A percentile compares a stretch with the other conserved stretches of the same genome.
Evolutionary conservation across 2,329 filamentous ascomycete species (phyloP).

Genomic region (Colletotrichum eleusines): DNA sequence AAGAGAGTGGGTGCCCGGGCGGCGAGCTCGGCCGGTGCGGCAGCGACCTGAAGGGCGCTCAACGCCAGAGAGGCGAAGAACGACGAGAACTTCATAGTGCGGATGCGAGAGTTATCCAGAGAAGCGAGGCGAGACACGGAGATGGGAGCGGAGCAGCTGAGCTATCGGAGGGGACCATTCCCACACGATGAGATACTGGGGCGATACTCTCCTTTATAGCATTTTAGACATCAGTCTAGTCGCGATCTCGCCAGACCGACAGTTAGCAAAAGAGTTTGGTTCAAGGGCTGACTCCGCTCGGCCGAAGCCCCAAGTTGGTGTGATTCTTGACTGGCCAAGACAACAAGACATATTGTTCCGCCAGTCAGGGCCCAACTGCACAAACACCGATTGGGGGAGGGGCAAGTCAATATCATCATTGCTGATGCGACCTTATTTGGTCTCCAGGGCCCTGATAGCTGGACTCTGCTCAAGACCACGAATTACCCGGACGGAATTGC

Average conservation of each 20-base stretch:
- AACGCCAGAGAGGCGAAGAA: slow-evolving; percentile 35
- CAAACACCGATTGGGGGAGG: background rate
- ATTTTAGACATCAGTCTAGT: background rate
- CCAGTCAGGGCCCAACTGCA: slow-evolving; percentile 24
- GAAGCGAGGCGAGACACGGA: background rate
- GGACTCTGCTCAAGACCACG: slow-evolving; percentile 31
- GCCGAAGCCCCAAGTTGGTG: slow-evolving; percentile 25
- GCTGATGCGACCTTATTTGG: slow-evolving; percentile 15
- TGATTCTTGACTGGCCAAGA: slow-evolving; percentile 27
- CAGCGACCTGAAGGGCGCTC: slow-evolving; percentile 38
- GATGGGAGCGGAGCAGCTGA: background rate
- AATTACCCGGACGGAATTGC: background rate
- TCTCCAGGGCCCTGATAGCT: background rate
- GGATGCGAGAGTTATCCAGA: background rate
- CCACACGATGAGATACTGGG: too few relatives aligned
- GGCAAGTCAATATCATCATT: slow-evolving; percentile 9
- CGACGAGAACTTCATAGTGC: slow-evolving; percentile 35
- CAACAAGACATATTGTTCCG: slow-evolving; percentile 27
- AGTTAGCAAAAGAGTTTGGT: background rate
- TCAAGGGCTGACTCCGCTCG: slow-evolving; percentile 31
- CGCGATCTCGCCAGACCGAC: background rate
- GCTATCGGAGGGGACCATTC: background rate
- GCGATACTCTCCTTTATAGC: background rate
- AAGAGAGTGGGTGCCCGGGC: slow-evolving; percentile 57
- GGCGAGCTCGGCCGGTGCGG: slow-evolving; percentile 42